Evolutionary conservation across 1,284 basidiomycete species (phyloP).

Genomic region (Puccinia novopanici): DNA sequence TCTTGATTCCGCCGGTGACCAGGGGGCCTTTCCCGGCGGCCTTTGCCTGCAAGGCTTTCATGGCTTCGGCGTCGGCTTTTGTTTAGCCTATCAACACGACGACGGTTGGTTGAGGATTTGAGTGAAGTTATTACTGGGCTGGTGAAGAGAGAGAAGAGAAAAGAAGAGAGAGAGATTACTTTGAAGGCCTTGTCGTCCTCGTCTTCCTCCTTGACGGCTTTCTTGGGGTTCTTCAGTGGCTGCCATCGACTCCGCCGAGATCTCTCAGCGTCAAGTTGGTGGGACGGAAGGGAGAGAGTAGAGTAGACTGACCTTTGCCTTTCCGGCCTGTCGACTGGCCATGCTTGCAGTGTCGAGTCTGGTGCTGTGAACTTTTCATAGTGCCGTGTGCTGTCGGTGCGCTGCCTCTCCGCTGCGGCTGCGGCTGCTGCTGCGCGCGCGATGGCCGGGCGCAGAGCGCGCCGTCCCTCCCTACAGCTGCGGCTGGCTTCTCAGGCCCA

Average conservation of each 20-base stretch:
- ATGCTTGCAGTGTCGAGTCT: conserved; percentile 4
- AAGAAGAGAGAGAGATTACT: background rate
- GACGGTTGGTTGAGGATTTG: too few species aligned
- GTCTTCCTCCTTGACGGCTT: conserved; percentile 44
- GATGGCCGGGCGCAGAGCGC: too few species aligned
- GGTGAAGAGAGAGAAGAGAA: background rate
- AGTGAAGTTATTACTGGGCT: too few species aligned
- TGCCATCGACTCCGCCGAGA: too few species aligned
- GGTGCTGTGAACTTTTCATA: too few species aligned
- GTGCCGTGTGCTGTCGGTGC: too few species aligned
- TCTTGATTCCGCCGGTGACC: conserved; percentile 43
- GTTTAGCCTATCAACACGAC: conserved; percentile 36
- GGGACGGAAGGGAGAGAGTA: too few species aligned
- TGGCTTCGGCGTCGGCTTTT: conserved; percentile 42
- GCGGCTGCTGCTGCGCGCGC: too few species aligned
- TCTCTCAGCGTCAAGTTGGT: too few species aligned
- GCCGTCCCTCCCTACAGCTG: too few species aligned
- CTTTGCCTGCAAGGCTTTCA: conserved; percentile 41
- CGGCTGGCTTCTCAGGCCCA: too few species aligned
- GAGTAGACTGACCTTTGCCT: conserved; percentile 22
- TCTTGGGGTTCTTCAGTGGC: conserved; percentile 46
- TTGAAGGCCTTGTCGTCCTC: conserved; percentile 48
- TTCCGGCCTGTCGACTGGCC: conserved; percentile 42
- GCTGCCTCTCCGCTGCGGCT: background rate
- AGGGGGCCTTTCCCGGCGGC: conserved; percentile 48